phyloP scores from a whole-genome alignment of 345 rosid genomes.

The Schrenkiella parvula region DNA sequence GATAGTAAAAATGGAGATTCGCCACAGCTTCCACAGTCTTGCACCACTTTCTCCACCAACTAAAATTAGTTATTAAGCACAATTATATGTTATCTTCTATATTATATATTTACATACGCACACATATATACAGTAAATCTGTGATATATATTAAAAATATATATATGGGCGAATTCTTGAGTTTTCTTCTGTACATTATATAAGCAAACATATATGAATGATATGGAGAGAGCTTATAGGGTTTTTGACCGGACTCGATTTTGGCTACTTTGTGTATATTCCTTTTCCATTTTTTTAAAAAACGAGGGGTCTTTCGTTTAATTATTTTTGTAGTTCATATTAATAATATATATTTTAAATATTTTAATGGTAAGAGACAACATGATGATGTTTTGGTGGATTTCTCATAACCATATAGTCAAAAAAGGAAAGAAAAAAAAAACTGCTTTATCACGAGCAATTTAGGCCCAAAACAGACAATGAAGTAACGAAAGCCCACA shows the following conservation, averaged over 20 bases:
- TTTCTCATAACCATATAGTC: no score
- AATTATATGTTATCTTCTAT: neutral
- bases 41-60: slow-evolving; percentile 85
- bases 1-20: slow-evolving; percentile 42
- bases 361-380: no score
- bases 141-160: no score
- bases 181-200: slow-evolving; percentile 15
- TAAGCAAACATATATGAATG: neutral
- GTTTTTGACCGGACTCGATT: neutral
- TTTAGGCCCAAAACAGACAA: no score
- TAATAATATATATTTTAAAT: neutral
- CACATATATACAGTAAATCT: neutral
- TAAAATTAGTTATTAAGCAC: slow-evolving; percentile 16
- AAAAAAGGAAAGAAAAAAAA: neutral
- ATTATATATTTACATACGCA: no score
- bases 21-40: slow-evolving; percentile 83
- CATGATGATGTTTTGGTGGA: no score
- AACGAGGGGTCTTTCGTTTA: neutral
- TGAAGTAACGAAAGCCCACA: no score
- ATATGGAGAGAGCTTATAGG: slow-evolving; percentile 1
- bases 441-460: no score
- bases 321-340: neutral
- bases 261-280: neutral
- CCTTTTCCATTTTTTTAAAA: neutral
- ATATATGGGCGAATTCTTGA: neutral